Conservation (phyloP, 1,139 yeast species). For the Saccharomyces hybrid region DNA sequence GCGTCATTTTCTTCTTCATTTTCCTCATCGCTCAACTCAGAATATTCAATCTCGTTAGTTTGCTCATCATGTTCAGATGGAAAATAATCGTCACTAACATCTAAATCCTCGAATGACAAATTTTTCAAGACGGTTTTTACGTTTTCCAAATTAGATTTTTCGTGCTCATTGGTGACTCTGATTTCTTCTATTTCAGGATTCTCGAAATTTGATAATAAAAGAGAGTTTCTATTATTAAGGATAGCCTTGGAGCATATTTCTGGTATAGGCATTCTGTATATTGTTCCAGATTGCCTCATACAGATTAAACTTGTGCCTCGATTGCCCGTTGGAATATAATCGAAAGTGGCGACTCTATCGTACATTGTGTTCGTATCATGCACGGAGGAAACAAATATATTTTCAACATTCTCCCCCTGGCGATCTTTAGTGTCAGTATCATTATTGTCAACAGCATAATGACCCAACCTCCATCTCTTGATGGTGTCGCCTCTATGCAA, state of each 20-base stretch:
- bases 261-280: conserved; percentile 67
- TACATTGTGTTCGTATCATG: conserved; percentile 67
- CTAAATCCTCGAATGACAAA: conserved; percentile 30
- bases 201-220: conserved; percentile 58
- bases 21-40: conserved; percentile 1
- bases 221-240: conserved; percentile 66
- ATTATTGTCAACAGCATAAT: conserved; percentile 15
- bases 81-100: conserved; percentile 25
- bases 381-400: conserved; percentile 68
- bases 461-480: conserved; percentile 76
- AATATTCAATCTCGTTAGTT: conserved; percentile 4
- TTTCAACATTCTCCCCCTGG: conserved; percentile 33
- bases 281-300: conserved; percentile 83
- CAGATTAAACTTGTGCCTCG: conserved; percentile 52
- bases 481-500: conserved; percentile 71
- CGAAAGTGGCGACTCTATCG: conserved; percentile 79
- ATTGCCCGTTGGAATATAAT: conserved; percentile 57
- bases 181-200: conserved; percentile 27
- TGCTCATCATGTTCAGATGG: conserved; percentile 21
- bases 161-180: conserved; percentile 32
- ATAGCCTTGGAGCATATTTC: conserved; percentile 58
- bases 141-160: conserved; percentile 27
- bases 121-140: conserved; percentile 17
- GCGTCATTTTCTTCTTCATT: conserved; percentile 16
- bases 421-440: conserved; percentile 11